These are phyloP conservation scores for Acanthamoeba rhysodes DNA, from an alignment of 208 protist species.

Conservation along the genomic window DNA sequence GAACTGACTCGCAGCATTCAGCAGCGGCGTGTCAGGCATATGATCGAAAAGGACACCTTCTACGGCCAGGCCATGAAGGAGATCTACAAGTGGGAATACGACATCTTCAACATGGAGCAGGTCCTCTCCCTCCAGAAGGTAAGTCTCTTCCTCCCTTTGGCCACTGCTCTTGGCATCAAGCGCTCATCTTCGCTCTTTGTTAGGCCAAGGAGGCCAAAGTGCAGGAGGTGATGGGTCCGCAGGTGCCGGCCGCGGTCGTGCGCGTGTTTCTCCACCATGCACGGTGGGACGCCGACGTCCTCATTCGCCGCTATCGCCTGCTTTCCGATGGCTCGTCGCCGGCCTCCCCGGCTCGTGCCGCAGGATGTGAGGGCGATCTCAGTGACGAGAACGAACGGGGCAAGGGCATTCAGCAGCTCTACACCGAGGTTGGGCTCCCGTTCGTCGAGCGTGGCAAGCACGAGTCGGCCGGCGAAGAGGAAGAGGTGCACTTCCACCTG, in stretches of 20 bases:
- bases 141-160: neutral
- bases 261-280: conserved; percentile 7
- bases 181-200: neutral
- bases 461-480: neutral
- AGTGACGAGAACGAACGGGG: neutral
- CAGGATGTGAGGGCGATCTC: neutral
- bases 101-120: conserved; percentile 14
- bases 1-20: conserved; percentile 16
- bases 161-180: too few relatives aligned
- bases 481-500: neutral
- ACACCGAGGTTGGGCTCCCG: neutral
- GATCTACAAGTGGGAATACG: conserved; percentile 9
- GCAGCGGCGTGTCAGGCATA: neutral
- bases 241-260: neutral
- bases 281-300: neutral
- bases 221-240: neutral
- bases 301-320: neutral
- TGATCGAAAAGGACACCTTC: conserved; percentile 1
- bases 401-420: neutral
- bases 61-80: conserved; percentile 16
- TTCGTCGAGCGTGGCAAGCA: neutral
- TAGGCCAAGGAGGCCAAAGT: neutral
- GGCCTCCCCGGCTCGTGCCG: neutral
- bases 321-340: neutral
- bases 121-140: conserved; percentile 14